phyloP scores from a whole-genome alignment of 257 asterid genomes.

The Nicotiana undulata region DNA sequence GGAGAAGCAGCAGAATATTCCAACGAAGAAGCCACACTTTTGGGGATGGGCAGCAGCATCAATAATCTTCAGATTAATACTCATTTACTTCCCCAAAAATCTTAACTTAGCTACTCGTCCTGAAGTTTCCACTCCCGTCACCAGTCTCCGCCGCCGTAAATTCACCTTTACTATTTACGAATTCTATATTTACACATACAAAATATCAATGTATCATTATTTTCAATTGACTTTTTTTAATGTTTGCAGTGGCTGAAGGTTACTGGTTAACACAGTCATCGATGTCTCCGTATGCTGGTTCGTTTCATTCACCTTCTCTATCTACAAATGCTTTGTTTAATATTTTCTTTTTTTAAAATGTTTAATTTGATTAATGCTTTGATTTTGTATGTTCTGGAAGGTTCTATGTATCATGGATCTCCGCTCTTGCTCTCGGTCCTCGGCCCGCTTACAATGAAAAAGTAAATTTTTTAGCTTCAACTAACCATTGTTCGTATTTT shows the following conservation, averaged over 20 bases:
- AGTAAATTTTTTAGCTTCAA: constrained; percentile 26
- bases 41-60: constrained; percentile 84
- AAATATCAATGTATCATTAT: neutral
- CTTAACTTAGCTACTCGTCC: constrained; percentile 88
- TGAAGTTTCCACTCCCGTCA: constrained; percentile 93
- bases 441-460: constrained; percentile 71
- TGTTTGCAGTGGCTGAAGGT: constrained; percentile 84
- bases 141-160: constrained; percentile 90
- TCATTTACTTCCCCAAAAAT: constrained; percentile 54
- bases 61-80: constrained; percentile 50
- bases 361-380: neutral
- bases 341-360: neutral
- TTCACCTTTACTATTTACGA: neutral
- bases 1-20: constrained; percentile 9
- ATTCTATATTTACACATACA: neutral
- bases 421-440: constrained; percentile 69
- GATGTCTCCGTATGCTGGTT: constrained; percentile 89
- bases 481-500: neutral
- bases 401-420: constrained; percentile 98
- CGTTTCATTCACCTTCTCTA: constrained; percentile 4
- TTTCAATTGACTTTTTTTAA: neutral
- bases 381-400: constrained; percentile 26
- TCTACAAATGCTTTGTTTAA: neutral
- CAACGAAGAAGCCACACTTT: constrained; percentile 31
- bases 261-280: constrained; percentile 84